These are phyloP conservation scores for Zanthoxylum bungeanum DNA, from an alignment of 345 rosid genomes.

Conservation along the genomic window DNA sequence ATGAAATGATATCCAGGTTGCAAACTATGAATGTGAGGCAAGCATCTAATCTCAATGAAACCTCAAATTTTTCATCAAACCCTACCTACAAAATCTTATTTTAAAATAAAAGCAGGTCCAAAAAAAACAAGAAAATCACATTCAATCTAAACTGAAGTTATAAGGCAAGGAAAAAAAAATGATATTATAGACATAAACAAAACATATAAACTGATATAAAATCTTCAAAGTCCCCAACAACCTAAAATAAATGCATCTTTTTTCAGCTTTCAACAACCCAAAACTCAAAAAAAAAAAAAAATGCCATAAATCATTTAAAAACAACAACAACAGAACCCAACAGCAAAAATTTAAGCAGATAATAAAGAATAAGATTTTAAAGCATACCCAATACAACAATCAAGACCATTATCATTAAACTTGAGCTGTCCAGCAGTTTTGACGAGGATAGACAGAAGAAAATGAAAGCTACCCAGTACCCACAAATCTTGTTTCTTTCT, in stretches of 20 bases:
- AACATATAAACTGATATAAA: not conserved
- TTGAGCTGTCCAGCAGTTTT: slow-evolving; percentile 1
- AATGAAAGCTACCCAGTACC: not conserved
- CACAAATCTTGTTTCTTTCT: not conserved
- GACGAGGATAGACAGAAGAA: slow-evolving; percentile 13
- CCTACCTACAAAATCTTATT: not conserved
- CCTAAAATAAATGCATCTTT: not conserved
- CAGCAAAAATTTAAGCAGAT: slow-evolving; percentile 7
- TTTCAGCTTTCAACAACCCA: slow-evolving; percentile 1
- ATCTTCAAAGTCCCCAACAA: not conserved
- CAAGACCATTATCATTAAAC: not conserved
- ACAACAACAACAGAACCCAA: not conserved
- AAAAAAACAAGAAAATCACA: not conserved
- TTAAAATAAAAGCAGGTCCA: not conserved
- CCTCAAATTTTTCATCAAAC: not conserved
- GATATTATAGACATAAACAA: not conserved
- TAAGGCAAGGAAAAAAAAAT: not conserved
- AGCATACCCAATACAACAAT: slow-evolving; percentile 11
- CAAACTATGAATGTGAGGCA: not conserved
- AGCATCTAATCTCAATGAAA: not conserved
- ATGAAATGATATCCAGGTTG: not conserved
- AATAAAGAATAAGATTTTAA: slow-evolving; percentile 1
- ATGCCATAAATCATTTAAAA: not conserved
- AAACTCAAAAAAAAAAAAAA: not conserved
- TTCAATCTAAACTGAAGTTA: not conserved